A percentile compares a stretch with the other conserved stretches of the same genome.
These are phyloP conservation scores for Santalum album DNA, from an alignment of 164 flowering plant genomes.

Conservation along the genomic window DNA sequence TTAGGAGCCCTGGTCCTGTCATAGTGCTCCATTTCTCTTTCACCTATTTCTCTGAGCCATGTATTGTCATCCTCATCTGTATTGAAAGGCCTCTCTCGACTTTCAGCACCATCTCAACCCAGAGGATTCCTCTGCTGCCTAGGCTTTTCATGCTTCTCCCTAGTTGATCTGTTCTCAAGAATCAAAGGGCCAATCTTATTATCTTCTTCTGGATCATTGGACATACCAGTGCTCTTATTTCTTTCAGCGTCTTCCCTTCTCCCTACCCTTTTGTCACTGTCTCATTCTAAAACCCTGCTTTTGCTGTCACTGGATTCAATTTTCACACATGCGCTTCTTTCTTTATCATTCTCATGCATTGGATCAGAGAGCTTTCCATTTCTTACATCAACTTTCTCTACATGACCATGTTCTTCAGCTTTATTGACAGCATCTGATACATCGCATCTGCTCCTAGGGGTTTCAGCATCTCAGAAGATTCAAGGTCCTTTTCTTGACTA, in stretches of 20 bases:
- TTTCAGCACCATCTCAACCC: constrained; percentile 35
- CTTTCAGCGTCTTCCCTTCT: constrained; percentile 50
- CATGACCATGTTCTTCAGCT: constrained; percentile 32
- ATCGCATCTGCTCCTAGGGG: constrained; percentile 58
- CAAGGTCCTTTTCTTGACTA: constrained; percentile 51
- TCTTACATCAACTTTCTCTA: constrained; percentile 40
- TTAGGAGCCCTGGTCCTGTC: constrained; percentile 26
- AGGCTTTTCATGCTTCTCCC: constrained; percentile 54
- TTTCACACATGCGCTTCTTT: constrained; percentile 31
- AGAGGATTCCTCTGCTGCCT: constrained; percentile 35
- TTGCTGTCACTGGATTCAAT: constrained; percentile 38
- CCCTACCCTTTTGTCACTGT: constrained; percentile 56
- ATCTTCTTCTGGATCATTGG: constrained; percentile 52
- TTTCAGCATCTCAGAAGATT: constrained; percentile 46
- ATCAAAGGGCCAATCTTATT: constrained; percentile 22
- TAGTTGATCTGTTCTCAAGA: constrained; percentile 43
- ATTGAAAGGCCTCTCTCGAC: constrained; percentile 38
- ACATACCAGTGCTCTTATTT: constrained; percentile 40
- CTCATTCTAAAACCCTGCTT: constrained; percentile 33
- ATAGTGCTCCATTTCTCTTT: constrained; percentile 38
- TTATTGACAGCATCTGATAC: constrained; percentile 36
- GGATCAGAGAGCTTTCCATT: constrained; percentile 31
- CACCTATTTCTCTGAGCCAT: constrained; percentile 42
- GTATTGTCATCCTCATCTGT: constrained; percentile 47
- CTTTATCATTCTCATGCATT: constrained; percentile 44